Base-by-base conservation (phyloP, 768 basidiomycete species). In the Multifurca ochricompacta region DNA sequence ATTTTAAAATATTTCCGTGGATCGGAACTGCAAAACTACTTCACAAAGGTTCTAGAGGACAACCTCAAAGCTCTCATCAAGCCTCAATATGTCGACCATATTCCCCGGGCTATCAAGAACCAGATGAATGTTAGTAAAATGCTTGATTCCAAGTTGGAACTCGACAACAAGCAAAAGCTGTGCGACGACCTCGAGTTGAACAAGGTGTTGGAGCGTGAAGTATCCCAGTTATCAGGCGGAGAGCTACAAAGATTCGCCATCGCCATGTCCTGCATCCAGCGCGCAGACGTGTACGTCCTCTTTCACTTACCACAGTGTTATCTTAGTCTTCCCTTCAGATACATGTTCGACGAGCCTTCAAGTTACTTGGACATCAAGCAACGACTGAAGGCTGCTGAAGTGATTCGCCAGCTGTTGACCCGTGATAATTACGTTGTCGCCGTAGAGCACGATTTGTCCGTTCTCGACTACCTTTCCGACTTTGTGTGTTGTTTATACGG, bases 311-410 rank as follows among this genome's bases (percentile, higher is more conserved):
- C 28, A 28, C 13, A 18, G 47, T 31, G 3, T 19, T 6, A 34
- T 44, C 49, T 21, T 56, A 62, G 42, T 48, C 60, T 7, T 18
- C 14, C 14, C 36, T 34, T 40, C 32, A 54, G 56, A 21, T 96
- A 96, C 75, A 97, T 97, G 93, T 97, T 97, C 66, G 93, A 98
- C 74, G 96, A 98, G 67, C 96, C 96, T 14, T 98, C 95, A 30
- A 91, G 88, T 75, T 99, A 98, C 68, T 80, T 99, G 61, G 96
- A 99, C 75, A 81, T 98, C 71, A 90, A 81, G 70, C 96, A 99
- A 69, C 88, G 96, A 65, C 72, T 99, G 62, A 87, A 83, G 65
- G 96, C 96, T 14, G 96, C 96, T 8, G 84, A 93, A 64, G 91
- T 94, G 55, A 98, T 99, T 59, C 91, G 96, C 42, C 80, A 81